Base-by-base conservation (phyloP, 148 eudicot species). In the Rhododendron vialii region DNA sequence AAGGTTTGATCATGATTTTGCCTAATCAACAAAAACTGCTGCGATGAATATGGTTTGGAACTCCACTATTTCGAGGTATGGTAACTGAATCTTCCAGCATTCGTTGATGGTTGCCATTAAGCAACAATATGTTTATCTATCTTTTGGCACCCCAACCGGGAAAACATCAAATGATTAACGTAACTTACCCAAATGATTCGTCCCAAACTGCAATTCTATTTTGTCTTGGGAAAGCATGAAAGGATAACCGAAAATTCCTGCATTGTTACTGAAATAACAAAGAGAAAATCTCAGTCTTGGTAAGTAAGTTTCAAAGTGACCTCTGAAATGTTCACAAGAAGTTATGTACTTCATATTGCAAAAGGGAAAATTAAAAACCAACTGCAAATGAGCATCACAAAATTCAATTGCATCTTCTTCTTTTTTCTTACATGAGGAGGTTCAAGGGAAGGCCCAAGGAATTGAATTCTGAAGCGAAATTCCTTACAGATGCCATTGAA, bases 201-300 rank as follows among this genome's bases (percentile, higher is more conserved):
- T 95, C 33, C 93, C 96, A 90, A 96, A 94, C 77, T 96, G 98
- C 88, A 96, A 90, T 83, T 96, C 98, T 73, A 95, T 91, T 73
- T 90, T 91, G 92, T 96, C 99, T 87, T 95, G 91, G 12, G 99
- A 91, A 85, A 94, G 85, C 86, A 61, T 87, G 89, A 92, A 95
- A 17, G 99, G 98, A 57, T 90, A 88, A 86, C 92, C 96, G 95
- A 96, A 93, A 83, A 95, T 90, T 51, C 99, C 99, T 92, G 99
- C 99, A 93, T 96, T 96, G 90, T 95, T 96, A 86, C 98, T 96
- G 88, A 47, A 89, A 81, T 53, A 80, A 69, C 36, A 35, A 88
- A 69, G 83, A 50, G 69, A 28, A 87, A 61, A 26, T 43, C 41
- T 20, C 33, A 33, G 61, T 33, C 48, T 35, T 11, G 10, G 63